Percentiles rank a stretch among this genome's conserved stretches.
Evolutionary conservation across 495 filamentous ascomycete species (phyloP).

Genomic region (Penicillium angulare): DNA sequence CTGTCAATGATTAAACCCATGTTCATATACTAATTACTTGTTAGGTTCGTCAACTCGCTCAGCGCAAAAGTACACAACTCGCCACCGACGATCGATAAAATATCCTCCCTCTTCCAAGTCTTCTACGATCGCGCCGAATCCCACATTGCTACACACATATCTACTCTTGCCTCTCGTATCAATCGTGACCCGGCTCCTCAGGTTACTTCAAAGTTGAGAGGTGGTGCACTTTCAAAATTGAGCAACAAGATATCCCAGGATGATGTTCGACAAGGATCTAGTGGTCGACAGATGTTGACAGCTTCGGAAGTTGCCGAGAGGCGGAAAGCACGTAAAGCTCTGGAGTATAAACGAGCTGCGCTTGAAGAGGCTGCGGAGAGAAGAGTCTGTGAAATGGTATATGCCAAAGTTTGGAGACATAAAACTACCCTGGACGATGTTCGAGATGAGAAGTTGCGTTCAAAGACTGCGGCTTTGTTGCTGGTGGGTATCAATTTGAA

Average conservation of each 20-base stretch:
- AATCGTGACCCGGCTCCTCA: slow-evolving; percentile 60
- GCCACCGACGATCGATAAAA: slow-evolving; percentile 78
- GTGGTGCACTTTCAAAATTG: slow-evolving; percentile 22
- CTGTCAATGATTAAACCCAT: no score
- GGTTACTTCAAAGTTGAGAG: slow-evolving; percentile 31
- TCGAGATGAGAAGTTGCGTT: slow-evolving; percentile 89
- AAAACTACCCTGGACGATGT: slow-evolving; percentile 91
- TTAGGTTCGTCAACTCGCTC: slow-evolving; percentile 87
- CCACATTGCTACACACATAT: slow-evolving; percentile 86
- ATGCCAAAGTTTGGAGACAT: slow-evolving; percentile 86
- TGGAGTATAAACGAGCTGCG: slow-evolving; percentile 71
- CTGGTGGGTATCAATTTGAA: slow-evolving; percentile 85
- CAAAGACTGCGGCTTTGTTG: slow-evolving; percentile 86
- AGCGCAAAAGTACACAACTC: slow-evolving; percentile 82
- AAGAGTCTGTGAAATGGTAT: slow-evolving; percentile 81
- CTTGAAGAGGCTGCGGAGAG: slow-evolving; percentile 93
- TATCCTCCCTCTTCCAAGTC: slow-evolving; percentile 87
- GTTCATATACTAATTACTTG: no score
- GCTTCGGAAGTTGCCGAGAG: slow-evolving; percentile 76
- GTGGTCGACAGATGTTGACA: slow-evolving; percentile 89
- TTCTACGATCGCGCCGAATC: slow-evolving; percentile 84
- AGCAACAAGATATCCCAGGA: slow-evolving; percentile 25
- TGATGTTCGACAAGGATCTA: slow-evolving; percentile 22
- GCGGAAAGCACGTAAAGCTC: slow-evolving; percentile 69
- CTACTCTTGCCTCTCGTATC: slow-evolving; percentile 71